phyloP scores from a whole-genome alignment of 2,329 filamentous ascomycete genomes.

The Neofusicoccum ribis region DNA sequence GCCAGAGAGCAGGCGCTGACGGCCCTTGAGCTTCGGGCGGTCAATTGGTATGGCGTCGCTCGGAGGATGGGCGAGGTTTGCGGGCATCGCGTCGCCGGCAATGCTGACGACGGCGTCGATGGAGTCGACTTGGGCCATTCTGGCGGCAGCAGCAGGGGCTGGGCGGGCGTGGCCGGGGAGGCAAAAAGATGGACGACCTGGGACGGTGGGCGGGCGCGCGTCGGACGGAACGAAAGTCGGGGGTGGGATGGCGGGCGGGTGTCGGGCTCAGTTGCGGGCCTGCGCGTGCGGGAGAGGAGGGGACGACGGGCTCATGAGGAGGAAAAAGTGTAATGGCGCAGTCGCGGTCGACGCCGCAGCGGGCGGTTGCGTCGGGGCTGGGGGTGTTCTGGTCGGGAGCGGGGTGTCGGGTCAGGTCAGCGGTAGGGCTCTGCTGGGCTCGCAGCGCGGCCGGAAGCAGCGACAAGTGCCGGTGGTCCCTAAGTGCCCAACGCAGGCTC shows the following conservation, averaged over 20 bases:
- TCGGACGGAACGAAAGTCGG: not conserved
- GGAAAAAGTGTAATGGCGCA: not conserved
- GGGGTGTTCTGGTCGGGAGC: not conserved
- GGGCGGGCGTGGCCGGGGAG: not conserved
- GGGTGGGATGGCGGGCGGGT: not conserved
- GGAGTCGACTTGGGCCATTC: conserved; percentile 15
- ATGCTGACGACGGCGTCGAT: conserved; percentile 17
- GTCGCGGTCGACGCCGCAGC: not conserved
- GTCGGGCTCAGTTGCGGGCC: not conserved
- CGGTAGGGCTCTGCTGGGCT: not conserved
- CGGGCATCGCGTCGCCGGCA: not conserved
- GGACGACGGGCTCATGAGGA: conserved; percentile 6
- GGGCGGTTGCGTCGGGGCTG: not conserved
- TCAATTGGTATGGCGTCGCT: conserved; percentile 17
- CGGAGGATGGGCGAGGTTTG: not conserved
- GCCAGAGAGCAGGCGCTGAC: conserved; percentile 69
- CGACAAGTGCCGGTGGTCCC: not conserved
- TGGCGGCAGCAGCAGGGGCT: not conserved
- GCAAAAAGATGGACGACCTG: not conserved
- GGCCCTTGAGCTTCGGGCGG: conserved; percentile 61
- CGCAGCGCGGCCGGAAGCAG: not conserved
- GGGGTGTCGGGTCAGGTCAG: conserved; percentile 1
- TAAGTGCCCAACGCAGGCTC: not conserved
- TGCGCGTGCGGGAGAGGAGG: not conserved
- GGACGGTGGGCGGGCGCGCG: not conserved